Evolutionary conservation across 169 alveolate species (phyloP), one percentile per base, ranked within the genome.

Genomic region (Plasmodium gallinaceum): DNA sequence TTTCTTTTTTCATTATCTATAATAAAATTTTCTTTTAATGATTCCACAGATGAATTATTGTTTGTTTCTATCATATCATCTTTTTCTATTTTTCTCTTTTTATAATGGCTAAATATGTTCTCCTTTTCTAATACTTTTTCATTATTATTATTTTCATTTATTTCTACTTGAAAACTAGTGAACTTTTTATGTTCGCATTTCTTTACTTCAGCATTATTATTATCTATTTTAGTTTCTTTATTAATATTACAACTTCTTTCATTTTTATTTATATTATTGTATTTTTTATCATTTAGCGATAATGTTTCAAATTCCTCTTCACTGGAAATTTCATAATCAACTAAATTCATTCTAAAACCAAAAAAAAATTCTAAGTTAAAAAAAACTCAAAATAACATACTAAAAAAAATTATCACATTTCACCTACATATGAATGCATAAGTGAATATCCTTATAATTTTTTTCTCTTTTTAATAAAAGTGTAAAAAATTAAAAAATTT

Each of bases 261-360:
- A 18, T 18, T n/a, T 68, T 6, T 68, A 16, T 43, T 0, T 24
- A 3, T 62, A 12, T 26, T 16, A 10, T 22, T 22, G 24, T 9
- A 62, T 12, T 10, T 24, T 7, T 32, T 18, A 39, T 66, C 74
- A n/a, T n/a, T n/a, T n/a, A n/a, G 39, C 4, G 39, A 32, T 32
- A 32, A 32, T 32, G 39, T 4, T 52, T 32, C 74, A 10, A 9
- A 43, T 32, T 83, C 91, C 1, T 83, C 91, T 20, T 83, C 91
- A 52, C 83, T 83, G 46, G 91, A 83, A 68, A 83, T 22, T 68
- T 83, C 91, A 61, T 83, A 83, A 37, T 83, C 91, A 24, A 83
- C 91, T 62, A 83, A 83, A 57, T 68, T 83, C 91, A 83, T 83
- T 71, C 73, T 66, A 66, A 7, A 39, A 20, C 12, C n/a, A 32